Percentiles rank a stretch among this genome's conserved stretches.
phyloP scores from a whole-genome alignment of 2,329 filamentous ascomycete genomes.

The Penicillium sp. region DNA sequence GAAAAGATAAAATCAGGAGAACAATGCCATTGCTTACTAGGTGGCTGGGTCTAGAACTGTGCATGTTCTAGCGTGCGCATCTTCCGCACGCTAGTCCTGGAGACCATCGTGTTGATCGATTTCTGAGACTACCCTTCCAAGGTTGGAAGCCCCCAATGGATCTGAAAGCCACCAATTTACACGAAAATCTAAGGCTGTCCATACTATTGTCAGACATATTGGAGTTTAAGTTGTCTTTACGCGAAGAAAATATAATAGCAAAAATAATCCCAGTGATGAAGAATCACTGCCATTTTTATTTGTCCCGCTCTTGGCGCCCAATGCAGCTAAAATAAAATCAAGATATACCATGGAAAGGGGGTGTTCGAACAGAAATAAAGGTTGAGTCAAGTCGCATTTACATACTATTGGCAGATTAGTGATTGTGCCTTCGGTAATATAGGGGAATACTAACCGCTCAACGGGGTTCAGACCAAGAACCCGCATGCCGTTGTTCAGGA shows the following conservation, averaged over 20 bases:
- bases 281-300: constrained; percentile 15
- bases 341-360: constrained; percentile 15
- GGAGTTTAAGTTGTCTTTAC: background rate
- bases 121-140: too few relatives aligned
- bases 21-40: background rate
- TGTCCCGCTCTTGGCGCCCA: constrained; percentile 23
- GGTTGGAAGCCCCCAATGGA: too few relatives aligned
- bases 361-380: constrained; percentile 1
- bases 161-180: too few relatives aligned
- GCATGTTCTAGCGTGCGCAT: background rate
- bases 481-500: constrained; percentile 66
- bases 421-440: background rate
- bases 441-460: constrained; percentile 46
- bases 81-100: too few relatives aligned
- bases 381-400: constrained; percentile 15
- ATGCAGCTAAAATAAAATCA: constrained; percentile 19
- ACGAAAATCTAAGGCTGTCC: too few relatives aligned
- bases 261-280: background rate
- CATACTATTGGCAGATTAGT: constrained; percentile 29
- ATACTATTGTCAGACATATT: too few relatives aligned
- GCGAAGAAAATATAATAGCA: background rate
- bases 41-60: background rate
- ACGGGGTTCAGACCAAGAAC: constrained; percentile 67
- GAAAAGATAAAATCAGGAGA: background rate
- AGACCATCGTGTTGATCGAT: too few relatives aligned